Conservation (phyloP, 805 yeast genomes). For the Suhomyces sp. region DNA sequence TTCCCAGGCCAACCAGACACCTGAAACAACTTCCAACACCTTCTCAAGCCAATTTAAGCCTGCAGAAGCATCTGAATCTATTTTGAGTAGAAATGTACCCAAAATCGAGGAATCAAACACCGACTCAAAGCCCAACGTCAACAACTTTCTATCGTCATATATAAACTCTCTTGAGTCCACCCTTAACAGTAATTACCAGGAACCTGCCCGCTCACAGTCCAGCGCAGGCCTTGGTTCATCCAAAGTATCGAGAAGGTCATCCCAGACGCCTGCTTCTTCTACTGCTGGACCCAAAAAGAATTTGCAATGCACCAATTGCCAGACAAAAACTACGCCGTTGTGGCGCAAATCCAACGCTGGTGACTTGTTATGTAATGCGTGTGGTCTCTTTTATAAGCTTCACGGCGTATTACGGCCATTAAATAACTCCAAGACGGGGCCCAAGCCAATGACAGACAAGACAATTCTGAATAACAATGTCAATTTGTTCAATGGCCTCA, state of each 20-base stretch:
- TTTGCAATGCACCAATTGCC: conserved; percentile 42
- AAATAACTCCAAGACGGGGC: conserved; percentile 14
- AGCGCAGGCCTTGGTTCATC: neutral
- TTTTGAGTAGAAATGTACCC: conserved; percentile 1
- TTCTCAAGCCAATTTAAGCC: neutral
- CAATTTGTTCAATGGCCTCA: conserved; percentile 19
- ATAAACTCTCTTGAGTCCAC: conserved; percentile 39
- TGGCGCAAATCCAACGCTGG: conserved; percentile 45
- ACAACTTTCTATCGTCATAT: conserved; percentile 34
- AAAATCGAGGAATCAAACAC: conserved; percentile 2
- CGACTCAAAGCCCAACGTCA: conserved; percentile 3
- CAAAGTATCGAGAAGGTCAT: conserved; percentile 5
- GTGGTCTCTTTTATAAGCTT: conserved; percentile 44
- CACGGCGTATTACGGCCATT: conserved; percentile 46
- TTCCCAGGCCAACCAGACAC: conserved; percentile 6
- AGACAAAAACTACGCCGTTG: conserved; percentile 43
- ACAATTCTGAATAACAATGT: conserved; percentile 23
- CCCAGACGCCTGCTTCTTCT: conserved; percentile 2
- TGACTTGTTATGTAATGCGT: conserved; percentile 44
- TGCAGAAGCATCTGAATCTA: neutral
- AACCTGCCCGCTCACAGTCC: neutral
- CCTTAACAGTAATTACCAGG: conserved; percentile 25
- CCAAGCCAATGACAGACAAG: conserved; percentile 14
- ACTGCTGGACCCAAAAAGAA: conserved; percentile 13
- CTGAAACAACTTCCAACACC: neutral